These are phyloP conservation scores for Magnusiomyces magnusii DNA, from an alignment of 1,139 yeast genomes.

Conservation along the genomic window DNA sequence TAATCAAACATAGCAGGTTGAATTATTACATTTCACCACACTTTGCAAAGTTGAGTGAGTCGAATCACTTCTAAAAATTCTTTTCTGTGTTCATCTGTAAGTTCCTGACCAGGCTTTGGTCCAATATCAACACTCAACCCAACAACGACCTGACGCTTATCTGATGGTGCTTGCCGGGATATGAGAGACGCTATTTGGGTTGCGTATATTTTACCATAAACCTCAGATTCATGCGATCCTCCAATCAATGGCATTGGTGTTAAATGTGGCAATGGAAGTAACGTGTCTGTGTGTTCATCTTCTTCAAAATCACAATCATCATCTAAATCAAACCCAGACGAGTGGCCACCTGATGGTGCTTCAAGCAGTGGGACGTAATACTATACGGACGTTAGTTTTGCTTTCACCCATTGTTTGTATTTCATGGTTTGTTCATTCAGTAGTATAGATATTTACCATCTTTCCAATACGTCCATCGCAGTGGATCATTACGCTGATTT, in stretches of 20 bases:
- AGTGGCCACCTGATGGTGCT: slow-evolving; percentile 17
- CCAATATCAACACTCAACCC: slow-evolving; percentile 32
- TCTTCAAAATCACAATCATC: slow-evolving; percentile 15
- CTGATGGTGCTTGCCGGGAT: slow-evolving; percentile 33
- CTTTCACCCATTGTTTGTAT: not conserved
- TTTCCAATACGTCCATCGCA: slow-evolving; percentile 31
- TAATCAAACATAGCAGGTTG: too few relatives aligned
- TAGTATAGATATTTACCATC: slow-evolving; percentile 15
- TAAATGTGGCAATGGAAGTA: slow-evolving; percentile 31
- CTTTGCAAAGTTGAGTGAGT: slow-evolving; percentile 30
- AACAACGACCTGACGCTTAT: slow-evolving; percentile 32
- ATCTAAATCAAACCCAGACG: slow-evolving; percentile 5
- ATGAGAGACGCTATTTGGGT: slow-evolving; percentile 34
- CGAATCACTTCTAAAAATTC: slow-evolving; percentile 30
- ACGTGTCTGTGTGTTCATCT: slow-evolving; percentile 18
- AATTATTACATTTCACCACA: slow-evolving; percentile 27
- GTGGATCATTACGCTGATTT: slow-evolving; percentile 31
- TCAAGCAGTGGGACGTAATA: slow-evolving; percentile 26
- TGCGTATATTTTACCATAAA: slow-evolving; percentile 31
- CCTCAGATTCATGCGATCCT: slow-evolving; percentile 20
- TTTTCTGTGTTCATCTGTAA: slow-evolving; percentile 26
- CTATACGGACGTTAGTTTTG: slow-evolving; percentile 1
- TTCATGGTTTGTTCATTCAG: not conserved
- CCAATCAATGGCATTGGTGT: slow-evolving; percentile 34
- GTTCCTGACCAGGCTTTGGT: slow-evolving; percentile 23